Base-by-base conservation (phyloP, 2,329 filamentous ascomycete species). In the Neofusicoccum kwambonambiense region DNA sequence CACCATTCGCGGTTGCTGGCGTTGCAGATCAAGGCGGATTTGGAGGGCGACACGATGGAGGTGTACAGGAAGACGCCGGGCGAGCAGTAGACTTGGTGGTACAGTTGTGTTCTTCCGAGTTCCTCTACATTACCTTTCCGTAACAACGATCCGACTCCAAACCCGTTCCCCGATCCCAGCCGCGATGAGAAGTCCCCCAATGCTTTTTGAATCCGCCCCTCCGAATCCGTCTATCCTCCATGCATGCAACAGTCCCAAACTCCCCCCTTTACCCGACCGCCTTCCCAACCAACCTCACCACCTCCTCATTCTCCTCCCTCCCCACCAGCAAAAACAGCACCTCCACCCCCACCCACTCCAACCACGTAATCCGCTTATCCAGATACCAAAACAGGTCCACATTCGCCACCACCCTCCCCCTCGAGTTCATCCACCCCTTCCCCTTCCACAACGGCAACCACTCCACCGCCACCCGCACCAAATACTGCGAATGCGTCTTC, bases 1-100 rank as follows among this genome's bases (percentile, higher is more conserved):
- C 95, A 77, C 65, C 79, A 75, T 65, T 80, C 79, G 12, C 73
- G 78, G 34, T 76, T 81, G 37, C 54, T 83, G 42, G 81, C 81
- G 7, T 64, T 84, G 72, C 80, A 82, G 69, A 78, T 84, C 45
- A 79, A 80, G 69, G 78, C 74, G 13, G 62, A 77, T 68, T 75
- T 74, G 62, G 73, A 75, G 61, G 74, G 75, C 15, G 47, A 57
- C 39, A 22, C 50, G 51, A 27, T 68, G n/a, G 57, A 60, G 6
- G 49, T 67, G 11, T 68, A 67, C 37, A 31, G 49, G 37, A 60
- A 64, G 31, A 64, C 50, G 52, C 62, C 62, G 12, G 62, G 41
- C 4, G 50, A 62, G 58, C 19, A 19, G 22, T 12, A 8, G 27
- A 31, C 31, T 27, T 22, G 22, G 9, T 4, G 39, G 15, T 11